A percentile compares a stretch with the other conserved stretches of the same genome.
Evolutionary conservation across 768 basidiomycete species (phyloP).

Genomic region (Xerocomellus amylosporus): DNA sequence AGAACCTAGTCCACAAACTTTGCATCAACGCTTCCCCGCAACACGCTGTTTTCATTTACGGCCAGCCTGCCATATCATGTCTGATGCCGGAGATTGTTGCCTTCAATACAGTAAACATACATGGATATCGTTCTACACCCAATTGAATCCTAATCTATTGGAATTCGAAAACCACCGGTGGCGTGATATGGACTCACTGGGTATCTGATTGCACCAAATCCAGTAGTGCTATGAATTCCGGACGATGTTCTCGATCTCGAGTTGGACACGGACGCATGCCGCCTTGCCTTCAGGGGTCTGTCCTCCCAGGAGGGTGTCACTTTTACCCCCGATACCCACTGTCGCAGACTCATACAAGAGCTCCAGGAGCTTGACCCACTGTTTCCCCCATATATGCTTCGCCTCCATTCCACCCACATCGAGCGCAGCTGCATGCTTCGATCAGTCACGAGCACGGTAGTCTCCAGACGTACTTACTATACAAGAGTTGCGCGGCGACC

Average conservation of each 20-base stretch:
- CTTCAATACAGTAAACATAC: constrained; percentile 15
- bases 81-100: neutral
- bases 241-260: constrained; percentile 66
- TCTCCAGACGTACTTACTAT: constrained; percentile 41
- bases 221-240: constrained; percentile 19
- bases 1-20: constrained; percentile 19
- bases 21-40: constrained; percentile 26
- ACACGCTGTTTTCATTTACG: constrained; percentile 28
- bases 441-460: constrained; percentile 8
- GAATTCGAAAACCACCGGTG: constrained; percentile 13
- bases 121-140: constrained; percentile 13
- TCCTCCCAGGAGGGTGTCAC: constrained; percentile 51
- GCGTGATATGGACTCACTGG: constrained; percentile 12
- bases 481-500: constrained; percentile 65
- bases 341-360: constrained; percentile 65
- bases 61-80: constrained; percentile 5
- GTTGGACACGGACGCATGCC: constrained; percentile 58
- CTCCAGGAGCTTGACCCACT: constrained; percentile 72
- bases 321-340: constrained; percentile 41
- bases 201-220: constrained; percentile 3
- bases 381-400: constrained; percentile 64
- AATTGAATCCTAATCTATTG: constrained; percentile 1
- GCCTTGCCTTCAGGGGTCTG: constrained; percentile 58
- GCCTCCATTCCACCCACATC: constrained; percentile 68
- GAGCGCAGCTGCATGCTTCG: constrained; percentile 51